Conservation (phyloP, 2,329 filamentous ascomycete genomes). For the Phialocephala subalpina region DNA sequence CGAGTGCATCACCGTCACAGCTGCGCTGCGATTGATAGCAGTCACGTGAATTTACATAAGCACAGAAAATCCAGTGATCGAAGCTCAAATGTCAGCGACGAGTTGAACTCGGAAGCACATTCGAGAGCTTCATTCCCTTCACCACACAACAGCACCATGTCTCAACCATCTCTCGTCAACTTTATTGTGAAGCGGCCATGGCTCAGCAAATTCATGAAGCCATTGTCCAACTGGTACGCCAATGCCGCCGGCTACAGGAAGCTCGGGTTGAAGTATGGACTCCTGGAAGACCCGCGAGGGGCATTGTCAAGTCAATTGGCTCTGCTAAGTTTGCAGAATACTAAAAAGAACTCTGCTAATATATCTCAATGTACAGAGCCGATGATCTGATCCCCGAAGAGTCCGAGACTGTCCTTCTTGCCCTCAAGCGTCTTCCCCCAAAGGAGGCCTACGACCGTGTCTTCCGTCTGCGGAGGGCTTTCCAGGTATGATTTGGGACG, state of each 20-base stretch:
- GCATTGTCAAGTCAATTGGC: conserved; percentile 22
- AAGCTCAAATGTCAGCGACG: conserved; percentile 15
- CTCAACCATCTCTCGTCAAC: conserved; percentile 67
- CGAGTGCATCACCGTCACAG: background rate
- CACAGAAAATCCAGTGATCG: background rate
- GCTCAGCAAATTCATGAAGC: conserved; percentile 81
- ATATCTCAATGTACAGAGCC: conserved; percentile 64
- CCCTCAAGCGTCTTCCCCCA: conserved; percentile 87
- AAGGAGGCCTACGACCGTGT: conserved; percentile 96
- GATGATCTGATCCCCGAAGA: conserved; percentile 97
- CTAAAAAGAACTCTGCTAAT: conserved; percentile 28
- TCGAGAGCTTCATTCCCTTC: conserved; percentile 20
- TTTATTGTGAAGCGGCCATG: conserved; percentile 86
- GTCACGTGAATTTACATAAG: conserved; percentile 13
- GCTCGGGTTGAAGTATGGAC: conserved; percentile 83
- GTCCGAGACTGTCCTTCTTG: conserved; percentile 83
- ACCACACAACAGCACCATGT: conserved; percentile 41
- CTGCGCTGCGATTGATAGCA: background rate
- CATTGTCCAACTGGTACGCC: conserved; percentile 87
- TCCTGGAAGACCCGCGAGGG: conserved; percentile 1
- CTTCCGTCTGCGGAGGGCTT: conserved; percentile 94
- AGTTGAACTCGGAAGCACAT: conserved; percentile 7
- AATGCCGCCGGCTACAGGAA: conserved; percentile 92
- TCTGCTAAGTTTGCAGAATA: background rate
- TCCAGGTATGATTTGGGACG: conserved; percentile 69